Conservation (phyloP, 345 rosid species). For the Populus tremula region DNA sequence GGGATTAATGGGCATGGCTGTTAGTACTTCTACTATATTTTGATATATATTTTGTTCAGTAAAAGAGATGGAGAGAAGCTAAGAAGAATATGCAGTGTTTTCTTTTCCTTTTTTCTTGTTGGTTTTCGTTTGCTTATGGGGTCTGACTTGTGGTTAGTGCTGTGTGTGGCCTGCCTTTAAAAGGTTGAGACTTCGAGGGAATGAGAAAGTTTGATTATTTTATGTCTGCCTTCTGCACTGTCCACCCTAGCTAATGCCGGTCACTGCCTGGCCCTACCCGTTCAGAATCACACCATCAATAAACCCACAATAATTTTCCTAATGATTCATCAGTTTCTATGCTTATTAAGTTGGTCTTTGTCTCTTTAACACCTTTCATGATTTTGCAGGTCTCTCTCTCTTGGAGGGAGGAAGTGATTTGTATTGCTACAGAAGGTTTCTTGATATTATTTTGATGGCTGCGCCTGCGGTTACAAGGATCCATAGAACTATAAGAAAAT, state of each 20-base stretch:
- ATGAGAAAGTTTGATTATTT: constrained; percentile 12
- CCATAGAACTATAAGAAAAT: no score
- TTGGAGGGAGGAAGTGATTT: not conserved
- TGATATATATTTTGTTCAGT: not conserved
- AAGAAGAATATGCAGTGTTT: not conserved
- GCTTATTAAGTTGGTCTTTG: no score
- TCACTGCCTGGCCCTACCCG: not conserved
- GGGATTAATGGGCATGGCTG: constrained; percentile 3
- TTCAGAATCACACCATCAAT: not conserved
- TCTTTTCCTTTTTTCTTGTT: not conserved
- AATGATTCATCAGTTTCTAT: not conserved
- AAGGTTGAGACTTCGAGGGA: not conserved
- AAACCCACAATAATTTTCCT: not conserved
- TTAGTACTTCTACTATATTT: not conserved
- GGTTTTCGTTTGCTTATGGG: not conserved
- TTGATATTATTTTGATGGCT: not conserved
- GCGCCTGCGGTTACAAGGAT: no score
- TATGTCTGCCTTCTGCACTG: not conserved
- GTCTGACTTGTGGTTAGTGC: constrained; percentile 14
- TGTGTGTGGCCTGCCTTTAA: not conserved
- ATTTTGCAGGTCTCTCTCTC: not conserved
- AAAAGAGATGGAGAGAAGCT: not conserved
- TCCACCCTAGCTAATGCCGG: not conserved
- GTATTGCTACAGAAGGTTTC: not conserved
- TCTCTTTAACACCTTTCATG: no score